Evolutionary conservation across 2,329 filamentous ascomycete species (phyloP).

Genomic region (Drechslerella coelobrocha): DNA sequence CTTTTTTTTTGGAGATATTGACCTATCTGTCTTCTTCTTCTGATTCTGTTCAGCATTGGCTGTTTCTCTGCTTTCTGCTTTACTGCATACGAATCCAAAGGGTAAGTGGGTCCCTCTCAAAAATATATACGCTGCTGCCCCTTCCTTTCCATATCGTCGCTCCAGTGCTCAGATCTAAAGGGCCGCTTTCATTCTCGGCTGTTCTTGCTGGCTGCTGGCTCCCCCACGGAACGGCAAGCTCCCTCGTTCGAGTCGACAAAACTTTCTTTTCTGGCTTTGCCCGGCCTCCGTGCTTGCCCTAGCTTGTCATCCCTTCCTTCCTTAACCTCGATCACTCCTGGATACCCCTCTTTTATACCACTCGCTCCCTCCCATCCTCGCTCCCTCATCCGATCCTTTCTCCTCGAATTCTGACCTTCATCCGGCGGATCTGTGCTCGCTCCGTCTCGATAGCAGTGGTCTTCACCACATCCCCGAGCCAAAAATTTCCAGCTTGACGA

Average conservation of each 20-base stretch:
- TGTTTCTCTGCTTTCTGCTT: conserved; percentile 7
- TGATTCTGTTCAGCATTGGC: conserved; percentile 2
- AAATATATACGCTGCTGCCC: conserved; percentile 16
- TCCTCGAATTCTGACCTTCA: conserved; percentile 30
- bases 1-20: conserved; percentile 26
- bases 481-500: conserved; percentile 41
- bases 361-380: conserved; percentile 27
- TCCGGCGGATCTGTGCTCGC: conserved; percentile 23
- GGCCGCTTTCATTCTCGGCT: conserved; percentile 30
- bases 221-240: conserved; percentile 17
- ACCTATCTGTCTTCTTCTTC: conserved; percentile 43
- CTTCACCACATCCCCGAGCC: conserved; percentile 48
- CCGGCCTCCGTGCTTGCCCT: conserved; percentile 24
- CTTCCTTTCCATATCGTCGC: conserved; percentile 5
- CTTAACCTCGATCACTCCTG: conserved; percentile 26
- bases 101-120: conserved; percentile 28
- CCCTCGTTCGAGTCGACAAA: conserved; percentile 42
- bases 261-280: conserved; percentile 20
- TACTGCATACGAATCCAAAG: conserved; percentile 34
- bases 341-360: conserved; percentile 48
- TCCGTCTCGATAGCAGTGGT: conserved; percentile 38
- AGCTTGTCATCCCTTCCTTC: conserved; percentile 45
- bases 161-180: conserved; percentile 9
- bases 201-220: conserved; percentile 26
- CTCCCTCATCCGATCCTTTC: conserved; percentile 14